Evolutionary conservation across 805 yeast species (phyloP).

Genomic region (Millerozyma miso): DNA sequence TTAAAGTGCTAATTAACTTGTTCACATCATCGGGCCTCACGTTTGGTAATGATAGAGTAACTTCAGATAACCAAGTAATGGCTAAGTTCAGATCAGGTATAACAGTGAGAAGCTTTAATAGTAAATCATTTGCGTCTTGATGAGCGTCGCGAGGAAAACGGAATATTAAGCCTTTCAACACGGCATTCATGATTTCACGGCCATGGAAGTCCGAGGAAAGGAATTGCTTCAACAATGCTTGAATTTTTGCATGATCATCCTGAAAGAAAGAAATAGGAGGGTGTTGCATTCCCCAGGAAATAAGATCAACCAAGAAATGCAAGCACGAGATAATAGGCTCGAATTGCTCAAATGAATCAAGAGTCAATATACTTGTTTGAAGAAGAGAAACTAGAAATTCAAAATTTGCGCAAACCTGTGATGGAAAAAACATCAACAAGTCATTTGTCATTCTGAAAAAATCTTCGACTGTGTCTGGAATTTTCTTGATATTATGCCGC

Average conservation of each 20-base stretch:
- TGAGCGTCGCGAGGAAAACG: constrained; percentile 67
- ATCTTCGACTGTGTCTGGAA: constrained; percentile 79
- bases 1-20: constrained; percentile 55
- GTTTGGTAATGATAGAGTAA: constrained; percentile 55
- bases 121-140: constrained; percentile 70
- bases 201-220: constrained; percentile 48
- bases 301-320: constrained; percentile 74
- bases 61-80: constrained; percentile 57
- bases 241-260: constrained; percentile 49
- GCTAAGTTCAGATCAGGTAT: constrained; percentile 42
- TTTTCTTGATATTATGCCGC: constrained; percentile 28
- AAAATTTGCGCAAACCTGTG: constrained; percentile 41
- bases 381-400: constrained; percentile 50
- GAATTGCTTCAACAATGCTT: constrained; percentile 43
- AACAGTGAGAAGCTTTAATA: constrained; percentile 57
- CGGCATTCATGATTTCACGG: constrained; percentile 45
- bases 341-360: constrained; percentile 52
- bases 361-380: constrained; percentile 54
- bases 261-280: constrained; percentile 75
- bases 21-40: constrained; percentile 66
- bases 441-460: constrained; percentile 79
- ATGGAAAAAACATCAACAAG: constrained; percentile 69
- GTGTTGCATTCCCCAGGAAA: constrained; percentile 77
- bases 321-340: constrained; percentile 69
- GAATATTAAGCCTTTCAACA: constrained; percentile 65